Evolutionary conservation across 1,284 basidiomycete species (phyloP).

Genomic region (Ceratobasidium sp.): DNA sequence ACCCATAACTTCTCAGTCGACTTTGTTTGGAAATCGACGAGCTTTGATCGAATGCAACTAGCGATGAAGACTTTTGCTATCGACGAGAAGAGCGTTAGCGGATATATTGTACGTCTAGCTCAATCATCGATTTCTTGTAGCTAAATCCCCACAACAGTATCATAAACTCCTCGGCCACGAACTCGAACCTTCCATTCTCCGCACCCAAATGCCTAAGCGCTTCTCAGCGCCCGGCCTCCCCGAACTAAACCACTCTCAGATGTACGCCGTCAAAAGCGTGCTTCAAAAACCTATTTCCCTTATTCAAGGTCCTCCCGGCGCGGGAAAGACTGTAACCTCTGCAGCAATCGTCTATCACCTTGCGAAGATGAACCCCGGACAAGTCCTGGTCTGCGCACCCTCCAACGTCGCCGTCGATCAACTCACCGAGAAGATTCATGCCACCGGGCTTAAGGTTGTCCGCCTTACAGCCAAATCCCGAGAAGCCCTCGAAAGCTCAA

Average conservation of each 20-base stretch:
- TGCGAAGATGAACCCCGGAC: constrained; percentile 99
- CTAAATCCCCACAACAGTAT: constrained; percentile 69
- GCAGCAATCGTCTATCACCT: constrained; percentile 99
- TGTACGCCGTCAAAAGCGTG: constrained; percentile 99
- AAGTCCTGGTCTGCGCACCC: constrained; percentile 98
- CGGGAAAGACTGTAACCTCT: constrained; percentile 99
- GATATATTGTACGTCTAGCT: constrained; percentile 84
- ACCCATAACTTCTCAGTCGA: constrained; percentile 96
- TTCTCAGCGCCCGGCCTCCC: constrained; percentile 98
- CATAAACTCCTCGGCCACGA: constrained; percentile 98
- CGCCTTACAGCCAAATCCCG: constrained; percentile 97
- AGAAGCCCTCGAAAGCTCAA: constrained; percentile 94
- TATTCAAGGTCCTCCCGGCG: constrained; percentile 98
- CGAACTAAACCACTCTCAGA: constrained; percentile 98
- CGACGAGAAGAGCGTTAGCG: constrained; percentile 98
- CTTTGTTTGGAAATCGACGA: constrained; percentile 99
- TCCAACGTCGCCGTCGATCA: constrained; percentile 99
- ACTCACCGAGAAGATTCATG: constrained; percentile 97
- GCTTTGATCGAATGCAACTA: constrained; percentile 98
- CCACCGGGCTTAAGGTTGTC: constrained; percentile 96
- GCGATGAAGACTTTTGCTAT: constrained; percentile 99
- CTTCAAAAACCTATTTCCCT: constrained; percentile 98
- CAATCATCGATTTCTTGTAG: not conserved
- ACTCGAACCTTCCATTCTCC: constrained; percentile 88
- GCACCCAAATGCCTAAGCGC: constrained; percentile 94